Percentiles rank a stretch among this genome's conserved stretches.
phyloP scores from a whole-genome alignment of 2,329 filamentous ascomycete genomes.

The Emydomyces testavorans region DNA sequence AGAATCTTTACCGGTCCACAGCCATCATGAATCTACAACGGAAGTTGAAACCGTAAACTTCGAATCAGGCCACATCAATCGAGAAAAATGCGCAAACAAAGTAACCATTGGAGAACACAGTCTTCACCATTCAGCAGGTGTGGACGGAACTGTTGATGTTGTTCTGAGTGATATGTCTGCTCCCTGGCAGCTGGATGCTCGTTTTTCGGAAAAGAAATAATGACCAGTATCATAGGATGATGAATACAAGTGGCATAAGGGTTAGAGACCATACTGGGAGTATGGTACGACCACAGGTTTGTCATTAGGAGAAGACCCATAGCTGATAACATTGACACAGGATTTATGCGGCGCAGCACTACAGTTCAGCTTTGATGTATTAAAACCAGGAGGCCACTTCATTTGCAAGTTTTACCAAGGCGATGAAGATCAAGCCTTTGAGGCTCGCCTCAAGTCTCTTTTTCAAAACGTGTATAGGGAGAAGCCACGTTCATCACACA shows the following conservation, averaged over 20 bases:
- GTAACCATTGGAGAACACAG: constrained; percentile 26
- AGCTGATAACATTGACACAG: constrained; percentile 37
- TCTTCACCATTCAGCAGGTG: constrained; percentile 6
- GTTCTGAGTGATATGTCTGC: constrained; percentile 98
- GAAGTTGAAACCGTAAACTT: constrained; percentile 17
- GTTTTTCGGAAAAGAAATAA: constrained; percentile 77
- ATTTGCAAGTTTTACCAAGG: constrained; percentile 98
- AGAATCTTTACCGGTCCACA: background rate
- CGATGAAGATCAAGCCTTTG: constrained; percentile 67
- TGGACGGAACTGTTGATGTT: constrained; percentile 60
- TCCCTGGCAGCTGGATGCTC: constrained; percentile 75
- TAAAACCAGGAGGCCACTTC: constrained; percentile 75
- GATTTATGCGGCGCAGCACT: constrained; percentile 82
- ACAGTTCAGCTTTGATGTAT: constrained; percentile 70
- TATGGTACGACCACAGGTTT: constrained; percentile 55
- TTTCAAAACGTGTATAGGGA: constrained; percentile 73
- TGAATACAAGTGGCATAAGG: constrained; percentile 86
- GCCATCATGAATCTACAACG: background rate
- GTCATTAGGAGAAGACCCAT: constrained; percentile 7
- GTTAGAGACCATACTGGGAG: constrained; percentile 86
- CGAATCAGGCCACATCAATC: constrained; percentile 19
- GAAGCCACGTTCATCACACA: constrained; percentile 84
- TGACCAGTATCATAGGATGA: constrained; percentile 96
- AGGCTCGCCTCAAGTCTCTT: constrained; percentile 59
- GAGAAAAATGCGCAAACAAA: constrained; percentile 21